Conservation (phyloP, 1,139 yeast genomes). For the Saccharomyces hybrid region DNA sequence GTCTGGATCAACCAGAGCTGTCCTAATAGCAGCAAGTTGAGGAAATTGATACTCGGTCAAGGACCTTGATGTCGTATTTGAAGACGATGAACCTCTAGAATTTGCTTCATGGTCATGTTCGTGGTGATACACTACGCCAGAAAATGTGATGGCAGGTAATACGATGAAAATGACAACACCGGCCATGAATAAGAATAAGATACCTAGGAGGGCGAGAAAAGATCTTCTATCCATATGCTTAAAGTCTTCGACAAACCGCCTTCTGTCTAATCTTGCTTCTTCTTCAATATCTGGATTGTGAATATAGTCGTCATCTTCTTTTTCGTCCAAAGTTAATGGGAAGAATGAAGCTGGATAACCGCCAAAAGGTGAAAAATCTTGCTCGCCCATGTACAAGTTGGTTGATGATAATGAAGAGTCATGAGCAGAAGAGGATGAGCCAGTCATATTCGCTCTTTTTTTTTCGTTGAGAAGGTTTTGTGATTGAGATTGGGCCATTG, state of each 20-base stretch:
- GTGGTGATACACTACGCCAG: constrained; percentile 46
- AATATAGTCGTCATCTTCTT: constrained; percentile 84
- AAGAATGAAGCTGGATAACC: constrained; percentile 88
- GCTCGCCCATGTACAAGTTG: constrained; percentile 34
- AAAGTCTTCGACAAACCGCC: constrained; percentile 52
- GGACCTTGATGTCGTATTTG: constrained; percentile 22
- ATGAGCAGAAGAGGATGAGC: background rate
- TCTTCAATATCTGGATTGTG: constrained; percentile 91
- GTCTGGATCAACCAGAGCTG: constrained; percentile 63
- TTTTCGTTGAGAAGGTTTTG: constrained; percentile 9
- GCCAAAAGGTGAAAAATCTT: constrained; percentile 77
- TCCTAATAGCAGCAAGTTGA: constrained; percentile 52
- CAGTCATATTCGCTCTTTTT: constrained; percentile 3
- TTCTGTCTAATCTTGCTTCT: constrained; percentile 71
- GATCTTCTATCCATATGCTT: constrained; percentile 54
- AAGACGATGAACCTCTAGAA: constrained; percentile 7
- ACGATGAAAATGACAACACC: constrained; percentile 60
- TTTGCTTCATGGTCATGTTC: constrained; percentile 24
- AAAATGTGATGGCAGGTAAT: constrained; percentile 65
- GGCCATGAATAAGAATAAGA: constrained; percentile 49
- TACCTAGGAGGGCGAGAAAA: constrained; percentile 51
- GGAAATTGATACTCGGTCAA: constrained; percentile 57
- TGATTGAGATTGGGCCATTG: constrained; percentile 29
- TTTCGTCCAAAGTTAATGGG: constrained; percentile 80
- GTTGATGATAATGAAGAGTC: constrained; percentile 24